phyloP scores from a whole-genome alignment of 176 grass and related monocot species.

The Dendrocalamus sinicus region DNA sequence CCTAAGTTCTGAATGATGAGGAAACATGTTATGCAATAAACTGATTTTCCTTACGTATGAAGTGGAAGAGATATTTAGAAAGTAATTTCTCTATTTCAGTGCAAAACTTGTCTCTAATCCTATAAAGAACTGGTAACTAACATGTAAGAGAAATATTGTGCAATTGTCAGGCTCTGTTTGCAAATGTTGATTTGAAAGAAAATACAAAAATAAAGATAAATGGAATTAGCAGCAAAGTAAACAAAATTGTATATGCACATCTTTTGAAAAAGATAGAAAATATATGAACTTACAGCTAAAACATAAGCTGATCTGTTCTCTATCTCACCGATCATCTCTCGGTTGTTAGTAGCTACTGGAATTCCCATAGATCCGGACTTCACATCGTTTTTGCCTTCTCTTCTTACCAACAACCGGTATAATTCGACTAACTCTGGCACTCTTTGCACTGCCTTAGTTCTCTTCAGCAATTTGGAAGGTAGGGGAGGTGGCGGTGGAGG shows the following conservation, averaged over 20 bases:
- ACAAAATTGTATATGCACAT: neutral
- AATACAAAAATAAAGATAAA: neutral
- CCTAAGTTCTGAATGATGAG: slow-evolving; percentile 1
- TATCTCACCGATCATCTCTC: slow-evolving; percentile 98
- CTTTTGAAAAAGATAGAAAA: slow-evolving; percentile 2
- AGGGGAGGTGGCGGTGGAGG: slow-evolving; percentile 69
- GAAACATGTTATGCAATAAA: slow-evolving; percentile 12
- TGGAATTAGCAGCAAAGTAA: slow-evolving; percentile 9
- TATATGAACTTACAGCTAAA: slow-evolving; percentile 78
- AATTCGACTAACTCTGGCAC: slow-evolving; percentile 86
- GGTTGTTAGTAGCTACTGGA: slow-evolving; percentile 58
- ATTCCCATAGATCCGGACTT: slow-evolving; percentile 62
- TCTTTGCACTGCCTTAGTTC: slow-evolving; percentile 69
- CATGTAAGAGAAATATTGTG: slow-evolving; percentile 11
- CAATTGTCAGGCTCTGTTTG: slow-evolving; percentile 9
- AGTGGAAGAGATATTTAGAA: slow-evolving; percentile 25
- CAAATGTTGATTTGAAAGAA: neutral
- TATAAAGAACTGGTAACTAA: slow-evolving; percentile 12
- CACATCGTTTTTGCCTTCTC: slow-evolving; percentile 77
- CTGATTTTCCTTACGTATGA: neutral
- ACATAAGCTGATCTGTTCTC: slow-evolving; percentile 95
- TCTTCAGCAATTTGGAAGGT: slow-evolving; percentile 56
- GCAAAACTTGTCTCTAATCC: slow-evolving; percentile 17
- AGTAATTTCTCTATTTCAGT: slow-evolving; percentile 22
- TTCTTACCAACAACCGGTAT: slow-evolving; percentile 72